Evolutionary conservation across 345 rosid genomes (phyloP).

Genomic region (Salix viminalis): DNA sequence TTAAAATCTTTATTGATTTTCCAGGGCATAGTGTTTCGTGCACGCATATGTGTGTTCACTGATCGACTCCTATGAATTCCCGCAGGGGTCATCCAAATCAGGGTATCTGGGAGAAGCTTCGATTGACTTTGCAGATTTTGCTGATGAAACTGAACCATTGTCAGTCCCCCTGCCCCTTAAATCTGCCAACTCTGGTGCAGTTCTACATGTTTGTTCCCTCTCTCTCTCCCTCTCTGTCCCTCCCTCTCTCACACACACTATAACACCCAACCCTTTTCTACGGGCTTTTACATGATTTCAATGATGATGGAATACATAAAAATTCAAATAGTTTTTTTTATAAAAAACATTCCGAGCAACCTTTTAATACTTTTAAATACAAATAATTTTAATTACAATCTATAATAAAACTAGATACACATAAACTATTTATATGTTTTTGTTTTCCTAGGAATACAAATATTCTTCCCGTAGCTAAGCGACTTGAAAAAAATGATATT

Average conservation of each 20-base stretch:
- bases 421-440: too few species aligned
- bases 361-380: too few species aligned
- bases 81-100: constrained; percentile 32
- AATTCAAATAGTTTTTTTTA: too few species aligned
- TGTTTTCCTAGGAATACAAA: too few species aligned
- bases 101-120: constrained; percentile 33
- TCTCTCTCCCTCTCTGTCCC: background rate
- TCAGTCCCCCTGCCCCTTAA: constrained; percentile 32
- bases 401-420: too few species aligned
- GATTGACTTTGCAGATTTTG: constrained; percentile 34
- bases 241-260: background rate
- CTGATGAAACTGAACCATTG: constrained; percentile 23
- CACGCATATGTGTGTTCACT: background rate
- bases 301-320: too few species aligned
- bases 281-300: too few species aligned
- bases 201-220: constrained; percentile 22
- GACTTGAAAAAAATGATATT: too few species aligned
- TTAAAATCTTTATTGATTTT: background rate
- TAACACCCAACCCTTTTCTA: too few species aligned
- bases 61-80: background rate
- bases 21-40: background rate
- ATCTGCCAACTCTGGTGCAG: constrained; percentile 31
- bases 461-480: too few species aligned
- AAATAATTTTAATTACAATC: too few species aligned
- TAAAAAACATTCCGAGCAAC: too few species aligned